Evolutionary conservation across 2,329 filamentous ascomycete genomes (phyloP).

Genomic region (Fusarium domesticum): DNA sequence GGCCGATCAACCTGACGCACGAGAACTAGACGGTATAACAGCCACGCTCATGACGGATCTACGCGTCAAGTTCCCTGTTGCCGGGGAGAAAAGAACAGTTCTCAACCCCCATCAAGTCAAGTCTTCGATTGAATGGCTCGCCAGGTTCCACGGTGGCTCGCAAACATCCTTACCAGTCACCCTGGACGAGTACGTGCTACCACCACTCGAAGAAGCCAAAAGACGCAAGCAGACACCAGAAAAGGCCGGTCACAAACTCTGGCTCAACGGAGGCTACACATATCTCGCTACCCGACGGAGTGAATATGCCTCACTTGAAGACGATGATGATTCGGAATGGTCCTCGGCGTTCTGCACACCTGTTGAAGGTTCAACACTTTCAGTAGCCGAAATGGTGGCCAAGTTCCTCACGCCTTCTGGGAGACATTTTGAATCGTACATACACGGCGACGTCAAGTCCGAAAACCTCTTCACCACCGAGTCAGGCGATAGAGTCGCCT

Average conservation of each 20-base stretch:
- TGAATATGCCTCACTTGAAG: constrained; percentile 51
- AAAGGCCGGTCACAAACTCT: constrained; percentile 37
- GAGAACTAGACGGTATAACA: constrained; percentile 39
- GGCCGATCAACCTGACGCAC: constrained; percentile 17
- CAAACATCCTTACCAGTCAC: constrained; percentile 37
- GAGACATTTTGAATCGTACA: constrained; percentile 50
- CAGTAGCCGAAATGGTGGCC: constrained; percentile 53
- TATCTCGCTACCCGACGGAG: constrained; percentile 61
- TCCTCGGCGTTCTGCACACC: constrained; percentile 45
- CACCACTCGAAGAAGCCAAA: constrained; percentile 54
- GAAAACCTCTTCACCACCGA: constrained; percentile 62
- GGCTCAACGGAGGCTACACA: constrained; percentile 67
- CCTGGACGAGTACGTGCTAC: constrained; percentile 42
- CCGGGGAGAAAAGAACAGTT: constrained; percentile 50
- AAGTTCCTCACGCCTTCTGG: constrained; percentile 46
- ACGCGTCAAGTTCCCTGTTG: constrained; percentile 50
- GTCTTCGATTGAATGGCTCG: constrained; percentile 60
- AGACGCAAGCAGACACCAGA: constrained; percentile 20
- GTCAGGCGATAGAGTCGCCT: constrained; percentile 51
- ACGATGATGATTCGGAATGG: constrained; percentile 54
- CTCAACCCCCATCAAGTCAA: constrained; percentile 48
- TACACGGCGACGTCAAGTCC: constrained; percentile 68
- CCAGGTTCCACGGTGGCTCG: constrained; percentile 57
- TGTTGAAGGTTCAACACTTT: constrained; percentile 21
- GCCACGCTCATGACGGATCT: constrained; percentile 60